Evolutionary conservation across 495 filamentous ascomycete genomes (phyloP).

Genomic region (Lichina pygmaea): DNA sequence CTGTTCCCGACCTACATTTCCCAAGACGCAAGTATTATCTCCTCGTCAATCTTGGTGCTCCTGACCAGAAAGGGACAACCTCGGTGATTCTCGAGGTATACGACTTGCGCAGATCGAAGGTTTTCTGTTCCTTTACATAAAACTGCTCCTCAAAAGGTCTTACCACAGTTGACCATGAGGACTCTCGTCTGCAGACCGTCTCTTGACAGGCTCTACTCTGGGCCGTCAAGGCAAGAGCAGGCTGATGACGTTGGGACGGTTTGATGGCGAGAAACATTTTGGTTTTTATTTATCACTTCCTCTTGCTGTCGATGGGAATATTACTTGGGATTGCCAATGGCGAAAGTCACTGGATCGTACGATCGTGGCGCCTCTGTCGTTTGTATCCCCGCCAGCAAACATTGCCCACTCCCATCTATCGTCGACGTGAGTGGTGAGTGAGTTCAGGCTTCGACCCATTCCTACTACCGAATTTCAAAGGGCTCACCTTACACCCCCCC

Average conservation of each 20-base stretch:
- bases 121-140: too few relatives aligned
- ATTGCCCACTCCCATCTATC: too few relatives aligned
- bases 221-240: constrained; percentile 18
- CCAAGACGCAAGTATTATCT: constrained; percentile 35
- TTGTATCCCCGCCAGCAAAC: too few relatives aligned
- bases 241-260: constrained; percentile 12
- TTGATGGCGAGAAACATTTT: constrained; percentile 51
- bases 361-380: too few relatives aligned
- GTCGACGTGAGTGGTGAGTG: too few relatives aligned
- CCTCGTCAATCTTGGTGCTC: constrained; percentile 26
- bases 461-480: too few relatives aligned
- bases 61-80: constrained; percentile 6
- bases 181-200: constrained; percentile 44
- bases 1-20: background rate
- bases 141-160: too few relatives aligned
- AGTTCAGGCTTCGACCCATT: too few relatives aligned
- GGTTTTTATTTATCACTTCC: background rate
- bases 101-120: constrained; percentile 39
- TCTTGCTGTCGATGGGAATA: too few relatives aligned
- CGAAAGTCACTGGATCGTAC: too few relatives aligned
- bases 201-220: constrained; percentile 14
- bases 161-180: background rate
- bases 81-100: constrained; percentile 52
- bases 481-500: too few relatives aligned
- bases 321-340: too few relatives aligned